Evolutionary conservation across 2,329 filamentous ascomycete genomes (phyloP).

Genomic region (Lachnellula suecica): DNA sequence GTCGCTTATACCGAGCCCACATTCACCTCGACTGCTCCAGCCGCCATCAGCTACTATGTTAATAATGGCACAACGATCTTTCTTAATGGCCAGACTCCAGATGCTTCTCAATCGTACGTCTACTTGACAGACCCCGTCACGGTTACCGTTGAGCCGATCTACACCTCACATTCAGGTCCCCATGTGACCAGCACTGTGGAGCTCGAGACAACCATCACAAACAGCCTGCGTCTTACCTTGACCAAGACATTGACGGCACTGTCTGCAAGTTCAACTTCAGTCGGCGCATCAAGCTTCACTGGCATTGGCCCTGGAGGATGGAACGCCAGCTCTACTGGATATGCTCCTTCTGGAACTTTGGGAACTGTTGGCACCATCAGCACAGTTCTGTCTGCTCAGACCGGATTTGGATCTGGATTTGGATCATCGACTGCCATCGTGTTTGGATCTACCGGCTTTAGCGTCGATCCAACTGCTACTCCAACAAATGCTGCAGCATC

Average conservation of each 20-base stretch:
- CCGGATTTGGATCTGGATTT: slow-evolving; percentile 13
- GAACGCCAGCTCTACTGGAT: slow-evolving; percentile 18
- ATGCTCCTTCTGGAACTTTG: background rate
- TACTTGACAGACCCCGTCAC: slow-evolving; percentile 17
- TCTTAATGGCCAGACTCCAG: slow-evolving; percentile 24
- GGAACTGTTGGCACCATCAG: background rate
- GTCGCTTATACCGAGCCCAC: background rate
- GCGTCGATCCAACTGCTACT: no score
- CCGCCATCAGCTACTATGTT: slow-evolving; percentile 18
- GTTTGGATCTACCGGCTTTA: no score
- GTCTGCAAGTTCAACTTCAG: background rate
- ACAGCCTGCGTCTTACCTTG: slow-evolving; percentile 13
- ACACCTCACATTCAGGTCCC: no score
- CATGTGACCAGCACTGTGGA: slow-evolving; percentile 19
- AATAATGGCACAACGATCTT: slow-evolving; percentile 20
- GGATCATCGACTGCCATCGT: no score
- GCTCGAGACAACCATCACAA: slow-evolving; percentile 7
- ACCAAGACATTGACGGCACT: slow-evolving; percentile 12
- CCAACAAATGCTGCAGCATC: background rate
- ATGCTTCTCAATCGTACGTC: slow-evolving; percentile 13
- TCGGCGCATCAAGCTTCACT: slow-evolving; percentile 12
- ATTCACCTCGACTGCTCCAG: slow-evolving; percentile 1
- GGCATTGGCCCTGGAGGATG: slow-evolving; percentile 19
- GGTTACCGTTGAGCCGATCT: slow-evolving; percentile 25
- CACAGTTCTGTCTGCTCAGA: slow-evolving; percentile 4